Evolutionary conservation across 495 filamentous ascomycete genomes (phyloP), one percentile per base, ranked within the genome.

Genomic region (Penicillium egyptiacum): DNA sequence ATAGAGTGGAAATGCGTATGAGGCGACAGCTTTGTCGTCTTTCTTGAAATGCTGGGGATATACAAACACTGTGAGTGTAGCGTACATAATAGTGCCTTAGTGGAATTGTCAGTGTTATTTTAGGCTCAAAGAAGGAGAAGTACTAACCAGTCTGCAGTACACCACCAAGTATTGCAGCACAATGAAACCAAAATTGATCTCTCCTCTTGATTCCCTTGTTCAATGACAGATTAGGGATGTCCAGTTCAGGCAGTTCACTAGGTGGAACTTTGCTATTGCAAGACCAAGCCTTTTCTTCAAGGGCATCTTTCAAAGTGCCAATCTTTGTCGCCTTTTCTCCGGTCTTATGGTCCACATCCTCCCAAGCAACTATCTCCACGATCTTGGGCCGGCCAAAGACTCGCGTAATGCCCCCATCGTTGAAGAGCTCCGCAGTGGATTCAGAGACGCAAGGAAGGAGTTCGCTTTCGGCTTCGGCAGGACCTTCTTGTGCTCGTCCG

Each of bases 401-500:
- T 20, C 75, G 68, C 0, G 74, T 71, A 9, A 79, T 71, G 0
- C 75, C 74, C 0, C 73, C 71, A 50, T 75, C 65, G 30, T 75
- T 75, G 58, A 75, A 81, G 0, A 81, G 54, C 59, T 83, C 76
- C 0, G 68, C 72, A 0, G 72, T 76, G 1, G 64, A 70, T 31
- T 72, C 70, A 1, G 75, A 78, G 2, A 78, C 73, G 42, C 75
- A 78, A 12, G 76, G 73, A 7, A 76, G 53, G 0, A 78, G 62
- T 49, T 79, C 75, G 45, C 58, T 67, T 20, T 79, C 76, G 0
- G 70, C 75, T 28, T 74, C 68, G 1, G 71, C 72, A 0, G 68
- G 71, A 0, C 69, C 72, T 65, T 81, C 74, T 39, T 75, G 70
- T 10, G 79, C 75, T 54, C 79, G 64, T 9, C 82, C 83, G 42